Evolutionary conservation across 345 rosid species (phyloP), one percentile per base, ranked within the genome.

Genomic region (Theobroma cacao): DNA sequence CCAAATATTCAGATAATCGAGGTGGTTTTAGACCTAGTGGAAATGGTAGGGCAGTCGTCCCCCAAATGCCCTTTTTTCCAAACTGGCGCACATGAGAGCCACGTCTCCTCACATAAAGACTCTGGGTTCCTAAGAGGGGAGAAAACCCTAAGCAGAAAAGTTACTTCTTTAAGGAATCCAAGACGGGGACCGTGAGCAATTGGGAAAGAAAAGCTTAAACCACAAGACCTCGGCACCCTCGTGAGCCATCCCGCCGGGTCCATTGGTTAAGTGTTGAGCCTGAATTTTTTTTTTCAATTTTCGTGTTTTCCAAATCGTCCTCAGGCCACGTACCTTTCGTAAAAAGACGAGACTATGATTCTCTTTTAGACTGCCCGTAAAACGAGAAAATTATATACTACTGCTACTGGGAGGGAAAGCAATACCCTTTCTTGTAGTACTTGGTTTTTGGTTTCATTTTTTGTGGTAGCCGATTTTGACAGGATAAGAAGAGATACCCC

Each of bases 291-390:
- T 3, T 31, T 20, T 36, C 7, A 48, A 34, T 31, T 31, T 4
- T n/a, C 20, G 31, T 50, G n/a, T 15, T 47, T 28, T 6, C 5
- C 30, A n/a, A 22, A 59, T 59, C 12, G 11, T 6, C n/a, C 5
- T 33, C 67, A 62, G 60, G 30, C 69, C 26, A 72, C 26, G 38
- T 50, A n/a, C 31, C 80, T 81, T 81, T 77, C 67, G 74, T 81
- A 31, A 81, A 81, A 81, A 77, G 84, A 65, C 79, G 80, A 60
- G 75, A 65, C 66, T 2, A 24, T 17, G 12, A 58, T 59, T 48
- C 56, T 56, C 11, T 22, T 71, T 56, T 28, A 24, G 20, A 41
- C 22, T 6, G 15, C 50, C 74, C 48, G 22, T 53, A 53, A 34
- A 58, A 48, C 63, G 34, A 59, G 11, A 30, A n/a, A 22, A 34